Evolutionary conservation across 768 basidiomycete species (phyloP).

Genomic region (Rhizopogon roseolus): DNA sequence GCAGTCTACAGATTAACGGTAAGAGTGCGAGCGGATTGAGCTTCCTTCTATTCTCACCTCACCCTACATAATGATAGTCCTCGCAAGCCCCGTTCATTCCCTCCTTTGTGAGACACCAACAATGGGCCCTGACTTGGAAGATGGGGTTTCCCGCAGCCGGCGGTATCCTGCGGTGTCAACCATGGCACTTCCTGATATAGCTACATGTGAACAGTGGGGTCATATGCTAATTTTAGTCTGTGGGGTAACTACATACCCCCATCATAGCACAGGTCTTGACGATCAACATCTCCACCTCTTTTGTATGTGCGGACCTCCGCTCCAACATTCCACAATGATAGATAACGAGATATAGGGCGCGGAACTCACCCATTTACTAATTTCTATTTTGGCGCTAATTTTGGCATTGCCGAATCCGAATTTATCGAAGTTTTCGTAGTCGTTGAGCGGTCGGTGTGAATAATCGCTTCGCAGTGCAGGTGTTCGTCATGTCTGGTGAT

Average conservation of each 20-base stretch:
- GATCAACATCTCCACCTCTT: neutral
- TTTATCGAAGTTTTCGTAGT: neutral
- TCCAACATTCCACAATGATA: neutral
- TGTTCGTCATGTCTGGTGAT: neutral
- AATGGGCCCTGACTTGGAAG: neutral
- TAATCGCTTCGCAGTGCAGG: neutral
- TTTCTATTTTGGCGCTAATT: neutral
- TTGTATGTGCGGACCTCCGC: constrained; percentile 5
- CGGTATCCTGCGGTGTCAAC: neutral
- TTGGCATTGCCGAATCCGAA: neutral
- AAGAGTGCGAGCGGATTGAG: neutral
- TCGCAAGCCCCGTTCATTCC: neutral
- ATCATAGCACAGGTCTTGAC: neutral
- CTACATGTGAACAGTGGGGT: neutral
- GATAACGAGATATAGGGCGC: neutral
- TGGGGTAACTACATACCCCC: constrained; percentile 1
- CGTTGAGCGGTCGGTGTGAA: neutral
- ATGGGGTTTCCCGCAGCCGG: too few species aligned
- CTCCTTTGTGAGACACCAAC: neutral
- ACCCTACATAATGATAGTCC: neutral
- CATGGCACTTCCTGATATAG: neutral
- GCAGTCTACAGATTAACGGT: neutral
- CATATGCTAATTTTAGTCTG: neutral
- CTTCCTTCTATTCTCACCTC: too few species aligned
- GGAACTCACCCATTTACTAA: neutral